phyloP scores from a whole-genome alignment of 2,329 filamentous ascomycete species.

The Talaromyces sp. region DNA sequence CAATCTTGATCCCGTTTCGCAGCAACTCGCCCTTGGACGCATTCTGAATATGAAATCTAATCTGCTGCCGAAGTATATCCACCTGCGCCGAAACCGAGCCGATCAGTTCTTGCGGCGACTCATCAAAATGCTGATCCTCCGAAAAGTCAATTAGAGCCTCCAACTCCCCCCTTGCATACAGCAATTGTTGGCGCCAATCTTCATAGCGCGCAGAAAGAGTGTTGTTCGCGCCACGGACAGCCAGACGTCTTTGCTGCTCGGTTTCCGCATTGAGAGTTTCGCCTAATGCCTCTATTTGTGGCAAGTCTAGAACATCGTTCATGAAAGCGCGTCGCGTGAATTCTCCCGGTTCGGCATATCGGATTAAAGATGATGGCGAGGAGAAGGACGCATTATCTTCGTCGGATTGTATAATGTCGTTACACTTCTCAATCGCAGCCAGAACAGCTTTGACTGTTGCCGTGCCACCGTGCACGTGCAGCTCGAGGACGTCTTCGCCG shows the following conservation, averaged over 20 bases:
- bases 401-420: constrained; percentile 5
- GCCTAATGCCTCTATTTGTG: constrained; percentile 70
- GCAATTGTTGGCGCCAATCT: constrained; percentile 70
- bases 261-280: constrained; percentile 68
- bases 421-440: constrained; percentile 63
- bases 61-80: constrained; percentile 57
- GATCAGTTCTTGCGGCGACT: constrained; percentile 72
- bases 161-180: constrained; percentile 82
- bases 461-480: constrained; percentile 90
- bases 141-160: constrained; percentile 97
- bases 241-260: constrained; percentile 86
- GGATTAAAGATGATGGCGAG: constrained; percentile 49
- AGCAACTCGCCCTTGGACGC: constrained; percentile 80
- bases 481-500: constrained; percentile 85
- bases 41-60: constrained; percentile 70
- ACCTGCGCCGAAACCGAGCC: constrained; percentile 67
- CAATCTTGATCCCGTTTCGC: constrained; percentile 79
- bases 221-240: constrained; percentile 73
- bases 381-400: neutral
- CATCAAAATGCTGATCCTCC: constrained; percentile 96
- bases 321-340: constrained; percentile 92
- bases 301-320: constrained; percentile 79
- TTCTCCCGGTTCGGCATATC: constrained; percentile 91
- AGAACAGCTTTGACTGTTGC: constrained; percentile 88
- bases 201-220: constrained; percentile 75